Conservation (phyloP, 2,329 filamentous ascomycete genomes). For the Lachnellula suecica region DNA sequence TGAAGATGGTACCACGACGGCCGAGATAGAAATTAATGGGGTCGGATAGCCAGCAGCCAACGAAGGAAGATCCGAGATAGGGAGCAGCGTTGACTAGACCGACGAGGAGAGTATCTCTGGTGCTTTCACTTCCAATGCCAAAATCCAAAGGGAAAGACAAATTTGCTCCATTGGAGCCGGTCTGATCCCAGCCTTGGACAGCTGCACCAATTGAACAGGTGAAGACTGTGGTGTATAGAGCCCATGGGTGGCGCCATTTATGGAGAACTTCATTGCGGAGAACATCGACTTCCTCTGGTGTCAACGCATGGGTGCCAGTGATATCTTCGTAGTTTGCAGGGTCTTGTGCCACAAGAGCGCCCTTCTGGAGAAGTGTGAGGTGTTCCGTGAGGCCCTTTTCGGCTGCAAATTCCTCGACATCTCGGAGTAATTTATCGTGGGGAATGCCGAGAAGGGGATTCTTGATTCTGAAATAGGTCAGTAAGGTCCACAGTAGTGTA, state of each 20-base stretch:
- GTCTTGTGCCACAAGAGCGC: constrained; percentile 73
- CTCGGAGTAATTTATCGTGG: constrained; percentile 45
- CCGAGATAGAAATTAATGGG: constrained; percentile 58
- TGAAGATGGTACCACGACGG: constrained; percentile 63
- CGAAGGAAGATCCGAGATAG: constrained; percentile 47
- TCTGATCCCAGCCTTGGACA: constrained; percentile 54
- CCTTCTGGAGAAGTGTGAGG: constrained; percentile 60
- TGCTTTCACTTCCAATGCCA: constrained; percentile 40
- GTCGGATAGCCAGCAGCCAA: constrained; percentile 61
- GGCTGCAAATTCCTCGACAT: constrained; percentile 60
- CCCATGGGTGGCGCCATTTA: constrained; percentile 64
- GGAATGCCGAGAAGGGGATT: constrained; percentile 58
- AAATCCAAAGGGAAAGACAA: constrained; percentile 44
- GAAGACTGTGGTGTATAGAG: constrained; percentile 65
- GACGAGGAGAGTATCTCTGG: constrained; percentile 53
- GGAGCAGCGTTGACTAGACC: constrained; percentile 55
- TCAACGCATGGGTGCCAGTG: constrained; percentile 54
- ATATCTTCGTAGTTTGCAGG: constrained; percentile 63
- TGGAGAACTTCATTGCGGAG: constrained; percentile 65
- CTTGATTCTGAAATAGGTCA: constrained; percentile 41
- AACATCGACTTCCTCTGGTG: constrained; percentile 57
- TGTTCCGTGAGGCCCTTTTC: constrained; percentile 59
- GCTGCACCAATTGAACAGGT: constrained; percentile 69
- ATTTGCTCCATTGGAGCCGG: constrained; percentile 48
- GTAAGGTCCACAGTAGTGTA: constrained; percentile 35